phyloP scores from a whole-genome alignment of 2,329 filamentous ascomycete genomes.

The Neopestalotiopsis sp. region DNA sequence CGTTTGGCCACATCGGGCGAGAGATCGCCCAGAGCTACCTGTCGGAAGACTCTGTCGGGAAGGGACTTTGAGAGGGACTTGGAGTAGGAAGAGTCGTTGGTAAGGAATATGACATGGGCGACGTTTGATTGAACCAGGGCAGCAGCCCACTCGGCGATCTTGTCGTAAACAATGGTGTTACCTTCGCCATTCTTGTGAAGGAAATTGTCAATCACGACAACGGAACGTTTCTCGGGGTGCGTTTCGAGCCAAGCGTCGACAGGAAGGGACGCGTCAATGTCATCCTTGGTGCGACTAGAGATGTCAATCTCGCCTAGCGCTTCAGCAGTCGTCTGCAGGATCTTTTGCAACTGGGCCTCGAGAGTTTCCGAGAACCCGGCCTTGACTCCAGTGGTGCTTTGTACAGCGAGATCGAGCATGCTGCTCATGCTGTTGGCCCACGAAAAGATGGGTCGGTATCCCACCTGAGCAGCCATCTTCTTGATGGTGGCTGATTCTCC shows the following conservation, averaged over 20 bases:
- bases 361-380: conserved; percentile 93
- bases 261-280: conserved; percentile 73
- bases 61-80: conserved; percentile 87
- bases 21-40: conserved; percentile 85
- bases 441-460: conserved; percentile 91
- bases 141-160: conserved; percentile 89
- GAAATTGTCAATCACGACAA: conserved; percentile 93
- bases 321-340: conserved; percentile 80
- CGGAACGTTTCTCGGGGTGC: conserved; percentile 81
- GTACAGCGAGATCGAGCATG: conserved; percentile 88
- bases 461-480: conserved; percentile 80
- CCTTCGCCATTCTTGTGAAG: conserved; percentile 74
- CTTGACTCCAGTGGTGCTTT: conserved; percentile 93
- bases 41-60: conserved; percentile 88
- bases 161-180: conserved; percentile 73
- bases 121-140: conserved; percentile 84
- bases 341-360: conserved; percentile 87
- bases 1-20: conserved; percentile 85
- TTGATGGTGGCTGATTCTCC: conserved; percentile 87
- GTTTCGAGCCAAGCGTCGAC: conserved; percentile 91
- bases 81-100: conserved; percentile 85
- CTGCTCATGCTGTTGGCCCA: conserved; percentile 97
- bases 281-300: conserved; percentile 70
- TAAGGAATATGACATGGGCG: conserved; percentile 93
- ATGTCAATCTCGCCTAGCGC: conserved; percentile 82